Evolutionary conservation across 1,284 basidiomycete species (phyloP).

Genomic region (Ustilago trichophora): DNA sequence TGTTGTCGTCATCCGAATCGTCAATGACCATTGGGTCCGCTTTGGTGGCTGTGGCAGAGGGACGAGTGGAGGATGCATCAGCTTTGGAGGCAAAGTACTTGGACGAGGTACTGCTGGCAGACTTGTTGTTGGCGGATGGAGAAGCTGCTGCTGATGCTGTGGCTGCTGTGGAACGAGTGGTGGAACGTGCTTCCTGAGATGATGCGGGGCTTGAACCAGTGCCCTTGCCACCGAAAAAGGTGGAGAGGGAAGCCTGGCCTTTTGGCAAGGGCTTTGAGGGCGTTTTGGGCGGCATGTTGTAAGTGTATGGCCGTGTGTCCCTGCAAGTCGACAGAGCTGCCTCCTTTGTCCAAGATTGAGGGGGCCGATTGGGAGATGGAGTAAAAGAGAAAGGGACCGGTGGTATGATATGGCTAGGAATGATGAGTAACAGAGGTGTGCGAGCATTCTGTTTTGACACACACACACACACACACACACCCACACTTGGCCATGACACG

Average conservation of each 20-base stretch:
- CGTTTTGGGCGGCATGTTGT: slow-evolving; percentile 36
- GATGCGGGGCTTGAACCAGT: slow-evolving; percentile 27
- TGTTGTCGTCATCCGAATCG: slow-evolving; percentile 35
- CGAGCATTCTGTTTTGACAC: too few relatives aligned
- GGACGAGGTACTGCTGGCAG: slow-evolving; percentile 13
- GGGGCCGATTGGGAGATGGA: too few relatives aligned
- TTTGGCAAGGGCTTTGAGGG: slow-evolving; percentile 31
- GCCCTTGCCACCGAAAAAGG: slow-evolving; percentile 45
- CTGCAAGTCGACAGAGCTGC: too few relatives aligned
- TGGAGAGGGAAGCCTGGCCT: slow-evolving; percentile 49
- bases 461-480: too few relatives aligned
- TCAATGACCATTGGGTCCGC: slow-evolving; percentile 41
- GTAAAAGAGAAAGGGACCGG: too few relatives aligned
- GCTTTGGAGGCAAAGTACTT: slow-evolving; percentile 32
- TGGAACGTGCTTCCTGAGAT: slow-evolving; percentile 18
- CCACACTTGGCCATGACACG: too few relatives aligned
- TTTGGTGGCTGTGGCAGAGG: slow-evolving; percentile 24
- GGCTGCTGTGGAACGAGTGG: slow-evolving; percentile 3
- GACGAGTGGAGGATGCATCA: slow-evolving; percentile 1
- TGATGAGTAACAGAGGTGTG: too few relatives aligned
- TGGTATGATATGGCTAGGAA: too few relatives aligned
- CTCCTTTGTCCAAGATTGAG: too few relatives aligned
- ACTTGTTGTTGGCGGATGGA: slow-evolving; percentile 2
- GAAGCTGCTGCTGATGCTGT: slow-evolving; percentile 6
- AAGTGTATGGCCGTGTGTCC: too few relatives aligned